These are phyloP conservation scores for Pseudogymnoascus sp. DNA, from an alignment of 2,329 filamentous ascomycete species.

Conservation along the genomic window DNA sequence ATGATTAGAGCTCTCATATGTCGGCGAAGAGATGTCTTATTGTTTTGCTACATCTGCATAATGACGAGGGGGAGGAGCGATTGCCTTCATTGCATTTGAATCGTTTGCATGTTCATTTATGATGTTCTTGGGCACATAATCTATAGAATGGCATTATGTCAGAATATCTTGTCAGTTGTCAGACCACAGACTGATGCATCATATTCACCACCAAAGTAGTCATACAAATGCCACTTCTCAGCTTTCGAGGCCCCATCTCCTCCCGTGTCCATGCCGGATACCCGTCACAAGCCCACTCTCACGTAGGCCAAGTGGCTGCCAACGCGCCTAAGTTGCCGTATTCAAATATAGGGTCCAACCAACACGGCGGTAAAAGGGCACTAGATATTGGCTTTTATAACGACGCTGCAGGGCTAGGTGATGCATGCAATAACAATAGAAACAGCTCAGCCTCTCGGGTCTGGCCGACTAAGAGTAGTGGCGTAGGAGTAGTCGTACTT, in stretches of 20 bases:
- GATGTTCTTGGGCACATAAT: neutral
- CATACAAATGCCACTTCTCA: neutral
- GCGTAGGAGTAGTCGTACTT: neutral
- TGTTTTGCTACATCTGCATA: neutral
- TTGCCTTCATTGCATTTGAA: neutral
- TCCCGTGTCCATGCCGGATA: neutral
- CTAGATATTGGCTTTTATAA: neutral
- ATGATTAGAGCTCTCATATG: neutral
- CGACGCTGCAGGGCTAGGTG: neutral
- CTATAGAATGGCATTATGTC: neutral
- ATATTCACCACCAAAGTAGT: neutral
- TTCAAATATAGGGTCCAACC: neutral
- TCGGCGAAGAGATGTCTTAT: neutral
- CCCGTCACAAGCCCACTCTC: constrained; percentile 2
- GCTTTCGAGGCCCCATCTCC: neutral
- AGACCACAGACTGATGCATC: neutral
- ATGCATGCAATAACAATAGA: constrained; percentile 2
- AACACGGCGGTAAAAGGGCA: neutral
- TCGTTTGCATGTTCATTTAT: neutral
- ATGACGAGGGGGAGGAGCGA: neutral
- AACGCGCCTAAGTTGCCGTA: neutral
- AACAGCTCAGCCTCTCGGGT: constrained; percentile 1
- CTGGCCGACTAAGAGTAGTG: neutral
- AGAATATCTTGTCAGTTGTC: neutral
- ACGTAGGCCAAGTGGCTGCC: neutral